Evolutionary conservation across 1,284 basidiomycete species (phyloP).

Genomic region (Ustilago xerochloae): DNA sequence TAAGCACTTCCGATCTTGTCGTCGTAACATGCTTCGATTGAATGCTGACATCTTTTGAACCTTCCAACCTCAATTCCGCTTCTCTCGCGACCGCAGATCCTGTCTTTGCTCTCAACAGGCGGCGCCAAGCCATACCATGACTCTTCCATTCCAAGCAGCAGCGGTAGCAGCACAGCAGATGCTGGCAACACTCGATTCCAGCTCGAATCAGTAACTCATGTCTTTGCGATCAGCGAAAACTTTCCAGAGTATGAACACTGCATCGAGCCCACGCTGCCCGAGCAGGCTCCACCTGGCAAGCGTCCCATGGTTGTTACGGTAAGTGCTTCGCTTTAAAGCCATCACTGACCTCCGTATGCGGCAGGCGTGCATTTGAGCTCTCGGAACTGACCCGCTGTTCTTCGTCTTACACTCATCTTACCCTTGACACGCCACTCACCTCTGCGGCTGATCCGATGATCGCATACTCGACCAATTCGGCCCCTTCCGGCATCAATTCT

Average conservation of each 20-base stretch:
- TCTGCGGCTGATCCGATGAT: constrained; percentile 18
- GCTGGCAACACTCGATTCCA: constrained; percentile 34
- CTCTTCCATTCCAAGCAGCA: constrained; percentile 6
- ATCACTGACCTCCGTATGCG: neutral
- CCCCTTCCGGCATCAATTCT: neutral
- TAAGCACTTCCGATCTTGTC: neutral
- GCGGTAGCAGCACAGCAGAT: neutral
- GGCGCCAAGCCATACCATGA: constrained; percentile 7
- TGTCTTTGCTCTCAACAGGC: constrained; percentile 6
- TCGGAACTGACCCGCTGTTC: constrained; percentile 16
- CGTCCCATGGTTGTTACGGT: constrained; percentile 39
- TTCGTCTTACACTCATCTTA: neutral
- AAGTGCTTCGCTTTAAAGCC: constrained; percentile 7
- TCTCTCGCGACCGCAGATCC: constrained; percentile 13
- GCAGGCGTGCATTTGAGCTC: neutral
- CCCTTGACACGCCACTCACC: neutral
- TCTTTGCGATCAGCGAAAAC: constrained; percentile 72
- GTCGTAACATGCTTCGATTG: neutral
- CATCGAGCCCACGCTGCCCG: constrained; percentile 32
- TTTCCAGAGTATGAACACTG: constrained; percentile 71
- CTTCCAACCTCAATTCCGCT: constrained; percentile 10
- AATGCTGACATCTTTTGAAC: neutral
- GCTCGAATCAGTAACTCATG: constrained; percentile 67
- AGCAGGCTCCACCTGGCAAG: constrained; percentile 2
- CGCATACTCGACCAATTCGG: neutral